These are phyloP conservation scores for Vinca minor DNA, from an alignment of 257 asterid species.

Conservation along the genomic window DNA sequence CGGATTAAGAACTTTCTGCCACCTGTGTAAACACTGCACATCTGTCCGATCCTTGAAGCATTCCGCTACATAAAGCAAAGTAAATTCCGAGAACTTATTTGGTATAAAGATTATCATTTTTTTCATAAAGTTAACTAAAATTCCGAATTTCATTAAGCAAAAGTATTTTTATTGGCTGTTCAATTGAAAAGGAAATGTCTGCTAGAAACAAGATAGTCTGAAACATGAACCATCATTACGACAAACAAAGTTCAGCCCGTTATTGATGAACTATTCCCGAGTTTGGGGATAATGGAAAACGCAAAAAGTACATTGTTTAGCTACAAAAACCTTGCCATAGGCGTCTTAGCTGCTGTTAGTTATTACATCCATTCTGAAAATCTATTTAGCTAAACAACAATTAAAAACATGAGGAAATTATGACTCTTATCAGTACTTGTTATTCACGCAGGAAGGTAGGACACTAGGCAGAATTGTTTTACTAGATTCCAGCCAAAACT, in stretches of 20 bases:
- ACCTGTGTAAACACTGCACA: conserved; percentile 91
- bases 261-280: background rate
- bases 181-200: background rate
- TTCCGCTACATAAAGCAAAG: conserved; percentile 47
- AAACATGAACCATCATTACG: background rate
- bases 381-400: background rate
- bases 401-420: background rate
- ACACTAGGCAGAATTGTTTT: background rate
- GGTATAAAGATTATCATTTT: background rate
- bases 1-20: conserved; percentile 96
- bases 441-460: background rate
- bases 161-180: background rate
- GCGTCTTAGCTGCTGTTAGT: background rate
- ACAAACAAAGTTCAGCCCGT: background rate
- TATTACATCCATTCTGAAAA: background rate
- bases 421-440: background rate
- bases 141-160: background rate
- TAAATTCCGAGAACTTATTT: background rate
- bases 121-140: background rate
- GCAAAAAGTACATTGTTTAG: background rate
- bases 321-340: background rate
- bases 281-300: background rate
- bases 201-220: background rate
- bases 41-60: conserved; percentile 84
- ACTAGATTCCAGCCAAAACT: background rate